A percentile compares a stretch with the other conserved stretches of the same genome.
phyloP scores from a whole-genome alignment of 2,329 filamentous ascomycete species.

The Aspergillus luchuensis region DNA sequence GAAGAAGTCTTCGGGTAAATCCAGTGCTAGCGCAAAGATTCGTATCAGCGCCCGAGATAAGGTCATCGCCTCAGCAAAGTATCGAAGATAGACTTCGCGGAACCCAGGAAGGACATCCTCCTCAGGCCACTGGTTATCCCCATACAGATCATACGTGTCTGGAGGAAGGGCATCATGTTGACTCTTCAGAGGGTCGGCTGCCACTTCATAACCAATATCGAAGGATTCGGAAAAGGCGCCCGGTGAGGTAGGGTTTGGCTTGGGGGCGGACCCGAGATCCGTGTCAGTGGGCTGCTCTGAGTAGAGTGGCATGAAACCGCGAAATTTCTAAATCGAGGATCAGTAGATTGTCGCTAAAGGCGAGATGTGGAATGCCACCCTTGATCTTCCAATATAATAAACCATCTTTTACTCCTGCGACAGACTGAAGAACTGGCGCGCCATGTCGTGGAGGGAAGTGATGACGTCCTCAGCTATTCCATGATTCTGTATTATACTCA shows the following conservation, averaged over 20 bases:
- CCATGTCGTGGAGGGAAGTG: constrained; percentile 20
- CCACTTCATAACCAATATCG: constrained; percentile 30
- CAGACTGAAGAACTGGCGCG: constrained; percentile 46
- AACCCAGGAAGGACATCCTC: constrained; percentile 22
- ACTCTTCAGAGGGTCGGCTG: constrained; percentile 20
- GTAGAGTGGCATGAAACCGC: constrained; percentile 30
- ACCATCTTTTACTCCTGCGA: constrained; percentile 47
- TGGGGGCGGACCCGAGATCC: constrained; percentile 3
- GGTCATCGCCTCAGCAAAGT: constrained; percentile 22
- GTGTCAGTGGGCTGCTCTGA: constrained; percentile 19
- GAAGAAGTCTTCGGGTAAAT: constrained; percentile 42
- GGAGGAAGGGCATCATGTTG: constrained; percentile 14
- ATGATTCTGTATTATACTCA: constrained; percentile 23
- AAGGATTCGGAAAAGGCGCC: constrained; percentile 27
- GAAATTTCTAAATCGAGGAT: constrained; percentile 22
- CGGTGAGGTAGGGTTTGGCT: constrained; percentile 6
- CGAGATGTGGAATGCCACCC: constrained; percentile 8
- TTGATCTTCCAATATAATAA: constrained; percentile 38
- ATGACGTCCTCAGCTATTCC: constrained; percentile 24
- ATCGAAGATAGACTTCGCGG: constrained; percentile 18
- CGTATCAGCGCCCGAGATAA: constrained; percentile 32
- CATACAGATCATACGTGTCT: constrained; percentile 24
- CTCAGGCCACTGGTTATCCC: constrained; percentile 29
- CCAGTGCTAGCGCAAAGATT: constrained; percentile 44
- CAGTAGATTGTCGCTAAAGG: too few species aligned